Evolutionary conservation across 2,329 filamentous ascomycete species (phyloP).

Genomic region (Sarocladiaceae sp.): DNA sequence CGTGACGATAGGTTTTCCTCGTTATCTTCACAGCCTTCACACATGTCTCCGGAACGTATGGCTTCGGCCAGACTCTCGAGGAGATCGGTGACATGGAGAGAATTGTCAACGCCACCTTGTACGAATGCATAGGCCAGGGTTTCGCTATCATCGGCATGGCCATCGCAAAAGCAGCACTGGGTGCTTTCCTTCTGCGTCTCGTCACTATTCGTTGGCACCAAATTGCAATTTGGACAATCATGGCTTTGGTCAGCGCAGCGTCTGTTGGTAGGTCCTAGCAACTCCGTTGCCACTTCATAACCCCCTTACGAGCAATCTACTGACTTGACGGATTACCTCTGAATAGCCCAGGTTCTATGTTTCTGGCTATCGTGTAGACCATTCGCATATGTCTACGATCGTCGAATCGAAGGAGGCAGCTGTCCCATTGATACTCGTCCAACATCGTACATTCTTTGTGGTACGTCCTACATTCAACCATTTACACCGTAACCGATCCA

Average conservation of each 20-base stretch:
- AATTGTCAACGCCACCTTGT: slow-evolving; percentile 19
- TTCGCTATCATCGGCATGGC: slow-evolving; percentile 29
- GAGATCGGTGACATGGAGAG: slow-evolving; percentile 17
- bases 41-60: slow-evolving; percentile 21
- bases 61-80: slow-evolving; percentile 22
- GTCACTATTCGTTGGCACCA: slow-evolving; percentile 24
- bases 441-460: slow-evolving; percentile 11
- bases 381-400: slow-evolving; percentile 11
- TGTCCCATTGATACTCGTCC: slow-evolving; percentile 11
- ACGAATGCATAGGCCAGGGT: slow-evolving; percentile 23
- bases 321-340: background rate
- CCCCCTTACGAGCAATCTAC: background rate
- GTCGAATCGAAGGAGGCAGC: slow-evolving; percentile 3
- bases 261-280: slow-evolving; percentile 4
- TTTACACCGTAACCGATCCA: too few relatives aligned
- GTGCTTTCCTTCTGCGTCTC: slow-evolving; percentile 28
- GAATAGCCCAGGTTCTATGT: background rate
- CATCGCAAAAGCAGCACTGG: slow-evolving; percentile 27
- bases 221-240: slow-evolving; percentile 22
- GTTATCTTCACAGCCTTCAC: slow-evolving; percentile 23
- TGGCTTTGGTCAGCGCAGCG: slow-evolving; percentile 9
- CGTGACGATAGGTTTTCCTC: slow-evolving; percentile 16
- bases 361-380: slow-evolving; percentile 10
- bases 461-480: slow-evolving; percentile 3
- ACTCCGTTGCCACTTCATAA: background rate